Conservation (phyloP, 192 early-diverging fungal species). For the Coemansia aciculifera region DNA sequence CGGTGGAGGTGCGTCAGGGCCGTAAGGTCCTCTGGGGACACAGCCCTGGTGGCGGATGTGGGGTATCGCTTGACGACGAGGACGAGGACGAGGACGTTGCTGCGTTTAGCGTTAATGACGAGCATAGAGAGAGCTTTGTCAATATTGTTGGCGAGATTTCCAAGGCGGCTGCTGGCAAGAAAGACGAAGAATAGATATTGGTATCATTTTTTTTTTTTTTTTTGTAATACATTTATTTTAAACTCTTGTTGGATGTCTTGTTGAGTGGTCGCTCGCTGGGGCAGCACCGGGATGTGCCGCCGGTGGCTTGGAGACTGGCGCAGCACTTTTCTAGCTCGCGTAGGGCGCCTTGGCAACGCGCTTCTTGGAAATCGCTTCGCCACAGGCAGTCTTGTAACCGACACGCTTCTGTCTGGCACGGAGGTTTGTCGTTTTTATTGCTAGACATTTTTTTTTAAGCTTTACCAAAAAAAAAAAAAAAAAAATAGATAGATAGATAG, state of each 20-base stretch:
- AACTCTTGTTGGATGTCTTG: constrained; percentile 1
- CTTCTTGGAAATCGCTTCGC: constrained; percentile 49
- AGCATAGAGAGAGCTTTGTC: constrained; percentile 29
- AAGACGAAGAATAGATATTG: not conserved
- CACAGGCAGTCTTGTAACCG: constrained; percentile 50
- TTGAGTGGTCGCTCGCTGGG: constrained; percentile 15
- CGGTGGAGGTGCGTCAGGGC: constrained; percentile 35
- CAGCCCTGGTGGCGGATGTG: constrained; percentile 29
- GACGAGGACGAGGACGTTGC: constrained; percentile 8
- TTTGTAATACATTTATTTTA: not conserved
- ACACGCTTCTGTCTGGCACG: constrained; percentile 51
- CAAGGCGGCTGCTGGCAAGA: constrained; percentile 3
- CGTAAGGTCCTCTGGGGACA: constrained; percentile 32
- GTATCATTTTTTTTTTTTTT: not conserved
- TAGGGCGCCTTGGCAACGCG: constrained; percentile 34
- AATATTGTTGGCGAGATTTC: constrained; percentile 16
- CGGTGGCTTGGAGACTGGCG: constrained; percentile 22
- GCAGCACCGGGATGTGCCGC: constrained; percentile 47
- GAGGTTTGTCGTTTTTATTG: constrained; percentile 19
- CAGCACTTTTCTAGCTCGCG: constrained; percentile 44
- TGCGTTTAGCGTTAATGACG: not conserved
- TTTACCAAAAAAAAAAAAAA: not conserved
- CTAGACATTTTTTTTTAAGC: constrained; percentile 8
- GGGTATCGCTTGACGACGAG: constrained; percentile 8
- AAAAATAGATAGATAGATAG: too few species aligned